Evolutionary conservation across 371 early-diverging fungal genomes (phyloP).

Genomic region (Mucor racemosus): DNA sequence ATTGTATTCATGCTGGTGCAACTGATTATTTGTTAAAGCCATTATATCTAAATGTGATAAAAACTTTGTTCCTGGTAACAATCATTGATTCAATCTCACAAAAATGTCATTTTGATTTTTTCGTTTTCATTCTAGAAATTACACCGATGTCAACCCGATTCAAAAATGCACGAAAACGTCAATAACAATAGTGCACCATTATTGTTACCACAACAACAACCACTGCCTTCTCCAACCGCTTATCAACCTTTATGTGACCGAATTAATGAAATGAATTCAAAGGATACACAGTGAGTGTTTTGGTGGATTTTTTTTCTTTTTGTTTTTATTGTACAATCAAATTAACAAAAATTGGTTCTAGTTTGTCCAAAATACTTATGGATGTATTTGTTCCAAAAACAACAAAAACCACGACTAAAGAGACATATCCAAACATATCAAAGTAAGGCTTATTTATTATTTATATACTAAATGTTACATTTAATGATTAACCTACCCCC

Average conservation of each 20-base stretch:
- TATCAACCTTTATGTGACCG: slow-evolving; percentile 27
- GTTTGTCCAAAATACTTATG: slow-evolving; percentile 17
- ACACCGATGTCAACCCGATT: slow-evolving; percentile 20
- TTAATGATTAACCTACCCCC: background rate
- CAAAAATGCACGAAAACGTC: slow-evolving; percentile 22
- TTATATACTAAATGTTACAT: background rate
- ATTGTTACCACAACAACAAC: background rate
- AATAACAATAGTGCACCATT: slow-evolving; percentile 12
- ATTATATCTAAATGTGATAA: slow-evolving; percentile 49
- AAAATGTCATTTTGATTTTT: slow-evolving; percentile 1
- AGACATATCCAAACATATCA: slow-evolving; percentile 10
- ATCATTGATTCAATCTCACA: too few relatives aligned
- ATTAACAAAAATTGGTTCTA: background rate
- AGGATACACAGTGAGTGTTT: slow-evolving; percentile 19
- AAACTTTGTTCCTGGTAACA: slow-evolving; percentile 58
- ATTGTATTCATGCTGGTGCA: slow-evolving; percentile 57
- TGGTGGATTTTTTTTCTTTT: background rate
- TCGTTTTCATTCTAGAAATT: slow-evolving; percentile 17
- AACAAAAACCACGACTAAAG: slow-evolving; percentile 1
- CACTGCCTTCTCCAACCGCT: slow-evolving; percentile 8
- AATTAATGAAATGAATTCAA: slow-evolving; percentile 24
- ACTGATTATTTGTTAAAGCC: slow-evolving; percentile 59
- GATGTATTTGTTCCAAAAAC: slow-evolving; percentile 19
- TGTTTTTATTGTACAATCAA: background rate
- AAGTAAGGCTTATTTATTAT: slow-evolving; percentile 8